phyloP scores from a whole-genome alignment of 495 filamentous ascomycete species.

The Penicillium desertorum region DNA sequence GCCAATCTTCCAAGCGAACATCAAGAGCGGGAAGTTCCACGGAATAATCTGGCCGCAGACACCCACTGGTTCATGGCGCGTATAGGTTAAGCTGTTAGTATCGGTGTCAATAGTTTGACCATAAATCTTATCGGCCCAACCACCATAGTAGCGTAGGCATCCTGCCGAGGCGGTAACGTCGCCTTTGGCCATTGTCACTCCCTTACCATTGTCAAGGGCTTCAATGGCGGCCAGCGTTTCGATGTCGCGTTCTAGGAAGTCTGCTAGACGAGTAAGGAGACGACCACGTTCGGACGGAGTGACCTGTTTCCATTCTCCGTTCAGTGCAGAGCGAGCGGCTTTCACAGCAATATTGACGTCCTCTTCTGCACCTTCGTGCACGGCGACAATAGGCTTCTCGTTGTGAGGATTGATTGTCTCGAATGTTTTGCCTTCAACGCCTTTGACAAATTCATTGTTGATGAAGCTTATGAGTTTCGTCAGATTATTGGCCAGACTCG shows the following conservation, averaged over 20 bases:
- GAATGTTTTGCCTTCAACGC: constrained; percentile 60
- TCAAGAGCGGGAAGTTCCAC: constrained; percentile 87
- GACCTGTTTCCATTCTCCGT: constrained; percentile 6
- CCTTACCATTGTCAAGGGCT: constrained; percentile 10
- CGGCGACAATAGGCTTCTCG: constrained; percentile 11
- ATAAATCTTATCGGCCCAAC: constrained; percentile 45
- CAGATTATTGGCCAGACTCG: not conserved
- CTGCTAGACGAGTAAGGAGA: constrained; percentile 6
- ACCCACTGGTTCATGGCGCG: constrained; percentile 70
- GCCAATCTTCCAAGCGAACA: constrained; percentile 87
- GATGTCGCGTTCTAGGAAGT: constrained; percentile 9
- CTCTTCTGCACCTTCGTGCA: constrained; percentile 9
- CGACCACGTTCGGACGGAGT: constrained; percentile 10
- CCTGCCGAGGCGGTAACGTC: constrained; percentile 40
- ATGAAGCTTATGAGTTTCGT: constrained; percentile 55
- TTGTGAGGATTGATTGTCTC: constrained; percentile 13
- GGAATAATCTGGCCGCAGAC: constrained; percentile 84
- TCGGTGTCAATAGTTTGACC: constrained; percentile 85
- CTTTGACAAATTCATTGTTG: constrained; percentile 83
- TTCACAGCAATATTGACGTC: constrained; percentile 10
- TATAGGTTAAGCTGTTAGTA: constrained; percentile 76
- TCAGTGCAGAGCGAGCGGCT: constrained; percentile 2
- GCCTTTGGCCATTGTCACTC: constrained; percentile 11
- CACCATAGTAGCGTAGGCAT: constrained; percentile 48
- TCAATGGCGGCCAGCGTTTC: constrained; percentile 6